Conservation (phyloP, 306 rosid genomes). For the Dalbergia oliveri region DNA sequence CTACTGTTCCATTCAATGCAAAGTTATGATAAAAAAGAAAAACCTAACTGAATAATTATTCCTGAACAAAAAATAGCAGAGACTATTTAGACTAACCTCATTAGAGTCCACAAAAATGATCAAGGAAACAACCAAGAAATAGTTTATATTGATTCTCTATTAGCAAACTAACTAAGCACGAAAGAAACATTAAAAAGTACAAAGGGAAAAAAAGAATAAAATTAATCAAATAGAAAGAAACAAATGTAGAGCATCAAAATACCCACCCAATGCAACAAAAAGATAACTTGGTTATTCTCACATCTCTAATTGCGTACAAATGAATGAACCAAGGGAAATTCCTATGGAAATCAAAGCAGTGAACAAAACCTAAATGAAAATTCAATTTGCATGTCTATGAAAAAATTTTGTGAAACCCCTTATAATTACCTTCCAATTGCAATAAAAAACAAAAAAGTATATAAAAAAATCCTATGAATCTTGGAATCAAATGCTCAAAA, state of each 20-base stretch:
- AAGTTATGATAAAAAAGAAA: conserved; percentile 45
- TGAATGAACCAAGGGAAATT: conserved; percentile 44
- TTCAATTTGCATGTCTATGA: conserved; percentile 52
- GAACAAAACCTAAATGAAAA: conserved; percentile 49
- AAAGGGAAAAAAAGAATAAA: neutral
- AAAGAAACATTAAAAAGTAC: conserved; percentile 33
- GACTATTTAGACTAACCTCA: conserved; percentile 42
- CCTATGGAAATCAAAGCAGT: conserved; percentile 44
- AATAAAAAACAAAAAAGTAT: conserved; percentile 32
- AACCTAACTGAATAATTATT: conserved; percentile 48
- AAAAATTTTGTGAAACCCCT: conserved; percentile 45
- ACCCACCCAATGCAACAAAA: conserved; percentile 56
- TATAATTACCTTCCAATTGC: conserved; percentile 46
- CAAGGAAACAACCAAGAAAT: conserved; percentile 43
- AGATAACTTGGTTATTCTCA: conserved; percentile 44
- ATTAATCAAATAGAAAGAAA: neutral
- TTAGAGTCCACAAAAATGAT: conserved; percentile 38
- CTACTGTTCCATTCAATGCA: conserved; percentile 66
- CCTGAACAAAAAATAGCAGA: conserved; percentile 57
- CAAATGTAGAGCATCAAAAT: conserved; percentile 41
- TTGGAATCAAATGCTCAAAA: conserved; percentile 50
- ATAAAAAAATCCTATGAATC: conserved; percentile 39
- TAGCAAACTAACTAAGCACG: conserved; percentile 44
- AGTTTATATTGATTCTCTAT: conserved; percentile 40
- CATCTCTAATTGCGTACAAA: conserved; percentile 56